These are phyloP conservation scores for Phaeomoniella chlamydospora DNA, from an alignment of 2,329 filamentous ascomycete genomes.

Conservation along the genomic window DNA sequence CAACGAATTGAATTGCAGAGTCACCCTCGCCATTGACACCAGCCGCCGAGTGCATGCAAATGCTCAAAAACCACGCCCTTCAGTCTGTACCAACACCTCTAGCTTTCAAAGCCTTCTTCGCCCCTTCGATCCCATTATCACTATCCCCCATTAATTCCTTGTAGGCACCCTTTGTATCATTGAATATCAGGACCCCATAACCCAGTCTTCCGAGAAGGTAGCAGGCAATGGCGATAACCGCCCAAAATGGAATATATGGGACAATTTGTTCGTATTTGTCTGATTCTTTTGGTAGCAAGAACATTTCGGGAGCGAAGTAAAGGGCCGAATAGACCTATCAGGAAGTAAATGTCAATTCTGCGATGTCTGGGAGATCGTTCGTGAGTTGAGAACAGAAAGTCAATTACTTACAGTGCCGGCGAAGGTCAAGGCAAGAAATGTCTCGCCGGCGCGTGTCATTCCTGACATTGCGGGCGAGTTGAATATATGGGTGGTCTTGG, in stretches of 20 bases:
- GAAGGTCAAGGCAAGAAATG: not conserved
- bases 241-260: slow-evolving; percentile 86
- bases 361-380: slow-evolving; percentile 1
- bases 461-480: not conserved
- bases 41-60: too few species aligned
- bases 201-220: slow-evolving; percentile 87
- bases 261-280: slow-evolving; percentile 68
- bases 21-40: too few species aligned
- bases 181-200: slow-evolving; percentile 87
- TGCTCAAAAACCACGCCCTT: too few species aligned
- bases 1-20: too few species aligned
- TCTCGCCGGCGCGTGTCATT: not conserved
- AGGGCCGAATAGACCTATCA: slow-evolving; percentile 77
- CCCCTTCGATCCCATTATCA: slow-evolving; percentile 47
- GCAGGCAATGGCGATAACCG: slow-evolving; percentile 76
- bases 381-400: not conserved
- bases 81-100: slow-evolving; percentile 68
- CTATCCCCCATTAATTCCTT: slow-evolving; percentile 71
- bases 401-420: not conserved
- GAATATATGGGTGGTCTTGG: too few species aligned
- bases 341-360: slow-evolving; percentile 1
- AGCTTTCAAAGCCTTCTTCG: slow-evolving; percentile 56
- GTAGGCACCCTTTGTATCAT: slow-evolving; percentile 85
- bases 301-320: slow-evolving; percentile 46
- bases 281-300: slow-evolving; percentile 64